Evolutionary conservation across 1,139 yeast genomes (phyloP).

Genomic region (Lodderomyces jiufengensis): DNA sequence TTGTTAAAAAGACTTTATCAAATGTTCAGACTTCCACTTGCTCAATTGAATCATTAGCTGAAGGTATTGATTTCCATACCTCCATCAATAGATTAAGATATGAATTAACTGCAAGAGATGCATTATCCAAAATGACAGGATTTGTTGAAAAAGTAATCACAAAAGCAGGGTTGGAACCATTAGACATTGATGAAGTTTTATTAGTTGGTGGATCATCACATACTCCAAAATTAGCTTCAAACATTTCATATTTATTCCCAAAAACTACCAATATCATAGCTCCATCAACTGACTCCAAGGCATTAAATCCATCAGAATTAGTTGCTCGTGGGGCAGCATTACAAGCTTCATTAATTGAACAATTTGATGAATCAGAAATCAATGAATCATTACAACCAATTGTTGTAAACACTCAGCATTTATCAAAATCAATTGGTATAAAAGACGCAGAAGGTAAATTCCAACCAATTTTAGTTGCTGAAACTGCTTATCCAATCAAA

Average conservation of each 20-base stretch:
- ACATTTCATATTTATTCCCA: conserved; percentile 73
- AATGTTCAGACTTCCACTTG: conserved; percentile 87
- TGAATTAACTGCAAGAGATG: conserved; percentile 82
- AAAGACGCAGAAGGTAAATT: conserved; percentile 71
- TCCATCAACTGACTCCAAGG: conserved; percentile 73
- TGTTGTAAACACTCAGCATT: conserved; percentile 85
- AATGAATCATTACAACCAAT: conserved; percentile 81
- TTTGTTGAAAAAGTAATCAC: conserved; percentile 72
- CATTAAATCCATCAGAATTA: conserved; percentile 85
- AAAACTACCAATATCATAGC: conserved; percentile 74
- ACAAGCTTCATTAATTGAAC: conserved; percentile 86
- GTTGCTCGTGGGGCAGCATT: conserved; percentile 95
- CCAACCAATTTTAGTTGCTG: conserved; percentile 70
- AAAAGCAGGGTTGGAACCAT: conserved; percentile 80
- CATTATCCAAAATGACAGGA: conserved; percentile 67
- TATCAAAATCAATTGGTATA: conserved; percentile 81
- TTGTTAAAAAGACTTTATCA: conserved; percentile 87
- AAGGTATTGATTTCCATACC: conserved; percentile 91
- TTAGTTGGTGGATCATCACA: conserved; percentile 93
- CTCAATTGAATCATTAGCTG: conserved; percentile 92
- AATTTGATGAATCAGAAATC: conserved; percentile 83
- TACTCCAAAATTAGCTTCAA: conserved; percentile 85
- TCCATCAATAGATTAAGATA: conserved; percentile 91
- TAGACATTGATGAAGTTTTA: conserved; percentile 87
- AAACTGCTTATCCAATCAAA: conserved; percentile 91